Evolutionary conservation across 441 rosid species (phyloP).

Genomic region (Bruguiera hainesii): DNA sequence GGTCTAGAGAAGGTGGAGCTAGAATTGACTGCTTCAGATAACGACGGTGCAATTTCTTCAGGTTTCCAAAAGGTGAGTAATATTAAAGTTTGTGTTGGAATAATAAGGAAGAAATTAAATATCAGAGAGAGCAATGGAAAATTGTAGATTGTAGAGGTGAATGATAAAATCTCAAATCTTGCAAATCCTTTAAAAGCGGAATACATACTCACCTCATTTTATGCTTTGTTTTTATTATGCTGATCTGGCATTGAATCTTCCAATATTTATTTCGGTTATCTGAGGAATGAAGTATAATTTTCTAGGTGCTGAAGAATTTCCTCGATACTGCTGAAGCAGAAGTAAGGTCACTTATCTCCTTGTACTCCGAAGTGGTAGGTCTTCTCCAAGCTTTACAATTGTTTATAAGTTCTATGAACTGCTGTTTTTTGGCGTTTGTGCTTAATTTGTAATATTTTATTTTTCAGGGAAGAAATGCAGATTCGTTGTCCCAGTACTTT

Average conservation of each 20-base stretch:
- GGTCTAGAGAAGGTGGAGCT: slow-evolving; percentile 94
- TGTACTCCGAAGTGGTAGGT: slow-evolving; percentile 87
- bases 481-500: slow-evolving; percentile 87
- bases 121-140: not conserved
- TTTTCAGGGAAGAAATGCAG: slow-evolving; percentile 93
- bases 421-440: slow-evolving; percentile 10
- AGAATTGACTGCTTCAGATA: slow-evolving; percentile 79
- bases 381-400: slow-evolving; percentile 2
- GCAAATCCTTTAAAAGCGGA: no score
- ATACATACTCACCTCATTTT: no score
- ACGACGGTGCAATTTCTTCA: slow-evolving; percentile 75
- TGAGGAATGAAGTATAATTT: slow-evolving; percentile 11
- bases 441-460: slow-evolving; percentile 8
- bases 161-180: no score
- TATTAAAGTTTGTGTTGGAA: slow-evolving; percentile 1
- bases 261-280: slow-evolving; percentile 2
- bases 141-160: not conserved
- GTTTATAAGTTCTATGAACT: slow-evolving; percentile 8
- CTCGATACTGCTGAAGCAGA: slow-evolving; percentile 89
- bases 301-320: slow-evolving; percentile 74
- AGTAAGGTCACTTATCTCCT: slow-evolving; percentile 67
- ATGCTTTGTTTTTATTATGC: no score
- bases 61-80: slow-evolving; percentile 83
- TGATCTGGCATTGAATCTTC: not conserved
- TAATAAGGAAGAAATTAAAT: not conserved